These are phyloP conservation scores for Neopestalotiopsis rosae DNA, from an alignment of 2,329 filamentous ascomycete species.

Conservation along the genomic window DNA sequence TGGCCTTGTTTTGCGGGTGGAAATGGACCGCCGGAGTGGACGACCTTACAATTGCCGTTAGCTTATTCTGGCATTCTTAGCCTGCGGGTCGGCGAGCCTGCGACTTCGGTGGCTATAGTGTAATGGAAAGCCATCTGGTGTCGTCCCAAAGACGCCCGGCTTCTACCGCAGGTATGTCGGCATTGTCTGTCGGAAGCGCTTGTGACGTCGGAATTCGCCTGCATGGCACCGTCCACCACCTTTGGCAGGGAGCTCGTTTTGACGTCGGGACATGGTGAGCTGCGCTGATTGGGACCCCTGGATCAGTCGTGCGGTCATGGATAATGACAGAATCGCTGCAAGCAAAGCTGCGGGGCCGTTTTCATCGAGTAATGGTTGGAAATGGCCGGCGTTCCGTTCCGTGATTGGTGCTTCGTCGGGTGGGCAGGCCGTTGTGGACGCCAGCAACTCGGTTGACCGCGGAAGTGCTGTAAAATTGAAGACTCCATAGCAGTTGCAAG, in stretches of 20 bases:
- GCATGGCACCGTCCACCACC: background rate
- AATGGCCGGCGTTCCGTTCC: background rate
- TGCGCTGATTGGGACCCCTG: constrained; percentile 6
- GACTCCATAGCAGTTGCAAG: background rate
- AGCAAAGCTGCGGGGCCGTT: background rate
- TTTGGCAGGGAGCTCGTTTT: background rate
- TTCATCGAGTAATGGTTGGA: constrained; percentile 14
- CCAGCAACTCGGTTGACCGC: constrained; percentile 4
- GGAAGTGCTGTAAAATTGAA: background rate
- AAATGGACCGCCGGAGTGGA: background rate
- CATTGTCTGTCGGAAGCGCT: background rate
- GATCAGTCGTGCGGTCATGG: background rate
- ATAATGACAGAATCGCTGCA: background rate
- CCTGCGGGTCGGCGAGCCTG: constrained; percentile 9
- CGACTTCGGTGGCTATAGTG: constrained; percentile 8
- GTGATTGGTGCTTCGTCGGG: constrained; percentile 3
- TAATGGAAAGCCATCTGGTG: constrained; percentile 2
- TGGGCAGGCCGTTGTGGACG: background rate
- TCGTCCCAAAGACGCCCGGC: background rate
- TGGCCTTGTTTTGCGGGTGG: background rate
- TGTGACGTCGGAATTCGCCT: constrained; percentile 9
- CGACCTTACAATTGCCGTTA: constrained; percentile 8
- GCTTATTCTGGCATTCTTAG: background rate
- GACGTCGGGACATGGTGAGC: background rate
- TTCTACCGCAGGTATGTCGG: background rate